These are phyloP conservation scores for Xylaria sp. DNA, from an alignment of 2,329 filamentous ascomycete genomes.

Conservation along the genomic window DNA sequence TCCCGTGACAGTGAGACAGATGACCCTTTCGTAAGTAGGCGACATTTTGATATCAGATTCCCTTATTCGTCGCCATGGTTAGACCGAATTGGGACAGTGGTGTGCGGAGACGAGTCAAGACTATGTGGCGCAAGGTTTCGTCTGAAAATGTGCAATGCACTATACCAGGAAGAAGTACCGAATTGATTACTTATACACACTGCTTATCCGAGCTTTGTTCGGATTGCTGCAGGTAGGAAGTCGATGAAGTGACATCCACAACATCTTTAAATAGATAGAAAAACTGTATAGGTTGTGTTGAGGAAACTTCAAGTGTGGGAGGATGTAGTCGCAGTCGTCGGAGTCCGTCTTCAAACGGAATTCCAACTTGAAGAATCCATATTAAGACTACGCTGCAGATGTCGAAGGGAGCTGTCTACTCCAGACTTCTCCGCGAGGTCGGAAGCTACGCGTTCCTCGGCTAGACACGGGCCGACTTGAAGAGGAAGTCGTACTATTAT, in stretches of 20 bases:
- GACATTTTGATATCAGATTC: slow-evolving; percentile 27
- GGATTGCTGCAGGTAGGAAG: slow-evolving; percentile 28
- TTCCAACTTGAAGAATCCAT: slow-evolving; percentile 15
- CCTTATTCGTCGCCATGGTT: slow-evolving; percentile 26
- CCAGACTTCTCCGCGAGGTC: slow-evolving; percentile 44
- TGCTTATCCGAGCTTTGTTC: slow-evolving; percentile 29
- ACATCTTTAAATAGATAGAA: slow-evolving; percentile 5
- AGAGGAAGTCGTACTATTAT: slow-evolving; percentile 27
- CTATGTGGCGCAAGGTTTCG: slow-evolving; percentile 14
- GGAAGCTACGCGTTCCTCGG: slow-evolving; percentile 41
- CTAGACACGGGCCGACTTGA: slow-evolving; percentile 36
- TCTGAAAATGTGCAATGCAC: slow-evolving; percentile 25
- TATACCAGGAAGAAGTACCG: slow-evolving; percentile 32
- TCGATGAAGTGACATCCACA: slow-evolving; percentile 14
- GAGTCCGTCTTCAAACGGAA: slow-evolving; percentile 5
- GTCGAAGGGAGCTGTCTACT: slow-evolving; percentile 35
- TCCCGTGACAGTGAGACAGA: slow-evolving; percentile 25
- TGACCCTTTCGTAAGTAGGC: slow-evolving; percentile 24
- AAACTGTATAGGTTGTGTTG: slow-evolving; percentile 22
- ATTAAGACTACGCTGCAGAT: slow-evolving; percentile 34
- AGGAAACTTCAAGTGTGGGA: slow-evolving; percentile 11
- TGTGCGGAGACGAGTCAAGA: slow-evolving; percentile 22
- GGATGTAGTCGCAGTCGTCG: slow-evolving; percentile 17
- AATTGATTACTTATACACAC: slow-evolving; percentile 40
- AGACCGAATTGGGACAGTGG: slow-evolving; percentile 27